Base-by-base conservation (phyloP, 257 asterid species). In the Verbena officinalis region DNA sequence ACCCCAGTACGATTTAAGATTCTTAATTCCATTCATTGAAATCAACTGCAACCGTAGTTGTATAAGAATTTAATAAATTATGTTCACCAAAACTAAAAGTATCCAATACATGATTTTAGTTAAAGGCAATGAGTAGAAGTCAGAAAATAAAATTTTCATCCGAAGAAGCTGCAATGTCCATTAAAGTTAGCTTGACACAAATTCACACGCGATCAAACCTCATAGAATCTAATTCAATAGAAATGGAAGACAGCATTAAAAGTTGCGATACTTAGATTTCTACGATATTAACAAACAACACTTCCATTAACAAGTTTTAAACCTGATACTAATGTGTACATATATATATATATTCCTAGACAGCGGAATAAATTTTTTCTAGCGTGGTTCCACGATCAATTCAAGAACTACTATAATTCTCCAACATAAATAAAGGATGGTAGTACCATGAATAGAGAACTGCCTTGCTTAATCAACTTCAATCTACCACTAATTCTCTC, bases 401-500 rank as follows among this genome's bases (percentile, higher is more conserved):
- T 42, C 62, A 42, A 55, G 27, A 54, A 38, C 56, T n/a, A 44
- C 31, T 27, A 19, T 12, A 49, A n/a, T 22, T 45, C 30, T 34
- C 46, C 43, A 33, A 44, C n/a, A 65, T 14, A 57, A 48, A 13
- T 4, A n/a, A 71, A 40, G n/a, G 4, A 22, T 39, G 13, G 9
- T 15, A 62, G 53, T 94, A 94, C 99, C 98, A 94, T 77, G 68
- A 74, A 94, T 65, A 94, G 86, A 69, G 80, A 73, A 78, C 58
- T 73, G 46, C 87, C 97, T 73, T 84, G 96, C 83, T 94, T 94
- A 64, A 85, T 75, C 88, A 94, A 79, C 93, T 82, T 94, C 91
- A 94, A 81, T 38, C 99, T 84, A 46, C 99, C 99, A 56, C 99
- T 78, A 68, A 94, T 90, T 78, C 99, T 80, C 80, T 94, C 99